A percentile compares a stretch with the other conserved stretches of the same genome.
These are phyloP conservation scores for Rhodotorula diobovata DNA, from an alignment of 768 basidiomycete species.

Conservation along the genomic window DNA sequence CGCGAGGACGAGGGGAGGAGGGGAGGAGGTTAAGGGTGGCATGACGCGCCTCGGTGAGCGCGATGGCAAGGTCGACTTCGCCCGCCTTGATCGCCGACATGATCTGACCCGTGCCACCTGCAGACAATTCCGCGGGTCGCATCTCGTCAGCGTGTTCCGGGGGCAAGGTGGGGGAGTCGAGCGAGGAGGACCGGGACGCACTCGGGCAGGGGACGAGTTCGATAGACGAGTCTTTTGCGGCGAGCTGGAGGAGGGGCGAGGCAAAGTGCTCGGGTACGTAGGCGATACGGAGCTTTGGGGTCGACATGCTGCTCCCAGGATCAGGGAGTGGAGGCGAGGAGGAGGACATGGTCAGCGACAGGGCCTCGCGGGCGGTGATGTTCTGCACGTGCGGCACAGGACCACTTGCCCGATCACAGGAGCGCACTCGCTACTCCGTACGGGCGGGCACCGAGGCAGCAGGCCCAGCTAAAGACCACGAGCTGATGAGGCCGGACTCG, in stretches of 20 bases:
- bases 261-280: slow-evolving; percentile 64
- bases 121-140: rapidly evolving
- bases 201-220: slow-evolving; percentile 84
- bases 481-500: too few relatives aligned
- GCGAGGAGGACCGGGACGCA: slow-evolving; percentile 43
- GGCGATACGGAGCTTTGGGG: slow-evolving; percentile 26
- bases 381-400: not conserved
- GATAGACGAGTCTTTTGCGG: slow-evolving; percentile 68
- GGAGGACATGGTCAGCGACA: too few relatives aligned
- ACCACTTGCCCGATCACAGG: too few relatives aligned
- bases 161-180: not conserved
- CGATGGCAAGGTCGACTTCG: slow-evolving; percentile 78
- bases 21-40: not conserved
- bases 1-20: not conserved
- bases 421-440: too few relatives aligned
- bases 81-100: slow-evolving; percentile 68
- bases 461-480: too few relatives aligned
- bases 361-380: not conserved
- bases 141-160: not conserved
- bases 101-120: slow-evolving; percentile 80
- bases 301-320: not conserved
- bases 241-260: slow-evolving; percentile 82
- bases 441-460: too few relatives aligned
- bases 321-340: too few relatives aligned
- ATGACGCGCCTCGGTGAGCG: slow-evolving; percentile 65